Conservation (phyloP, 2,329 filamentous ascomycete species). For the Pseudogymnoascus sp. region DNA sequence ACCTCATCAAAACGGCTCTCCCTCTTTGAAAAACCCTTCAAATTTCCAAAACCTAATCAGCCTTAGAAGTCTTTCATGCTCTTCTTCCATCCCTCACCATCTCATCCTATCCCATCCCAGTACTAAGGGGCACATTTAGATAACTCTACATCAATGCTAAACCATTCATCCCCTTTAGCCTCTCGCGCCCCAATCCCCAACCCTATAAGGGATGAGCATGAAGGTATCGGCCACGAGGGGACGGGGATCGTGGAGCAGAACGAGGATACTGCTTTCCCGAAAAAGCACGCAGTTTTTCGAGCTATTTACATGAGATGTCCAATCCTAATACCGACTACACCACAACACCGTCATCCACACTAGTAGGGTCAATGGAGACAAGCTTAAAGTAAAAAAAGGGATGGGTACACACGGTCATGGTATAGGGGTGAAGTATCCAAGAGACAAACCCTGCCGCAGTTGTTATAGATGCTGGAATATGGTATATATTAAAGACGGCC, state of each 20-base stretch:
- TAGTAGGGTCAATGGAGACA: too few relatives aligned
- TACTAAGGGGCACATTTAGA: conserved; percentile 42
- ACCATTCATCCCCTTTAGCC: conserved; percentile 41
- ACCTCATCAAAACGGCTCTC: not conserved
- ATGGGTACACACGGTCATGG: too few relatives aligned
- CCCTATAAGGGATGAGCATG: conserved; percentile 56
- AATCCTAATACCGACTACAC: too few relatives aligned
- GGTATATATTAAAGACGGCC: too few relatives aligned
- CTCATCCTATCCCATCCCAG: not conserved
- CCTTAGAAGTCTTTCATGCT: not conserved
- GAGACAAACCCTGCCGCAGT: too few relatives aligned
- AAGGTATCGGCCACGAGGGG: conserved; percentile 75
- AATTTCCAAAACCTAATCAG: not conserved
- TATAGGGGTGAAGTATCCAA: too few relatives aligned
- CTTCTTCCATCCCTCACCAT: not conserved
- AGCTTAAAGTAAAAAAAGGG: too few relatives aligned
- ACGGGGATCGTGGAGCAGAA: conserved; percentile 53
- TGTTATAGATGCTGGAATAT: too few relatives aligned
- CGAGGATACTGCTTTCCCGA: conserved; percentile 31
- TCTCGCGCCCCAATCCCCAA: conserved; percentile 40
- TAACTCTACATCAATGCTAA: conserved; percentile 73
- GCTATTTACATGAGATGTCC: too few relatives aligned
- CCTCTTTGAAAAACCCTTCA: not conserved
- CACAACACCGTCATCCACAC: too few relatives aligned
- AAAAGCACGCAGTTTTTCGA: too few relatives aligned